Percentiles rank a stretch among this genome's conserved stretches.
Evolutionary conservation across 768 basidiomycete genomes (phyloP).

Genomic region (Peribolospora kevripleyi): DNA sequence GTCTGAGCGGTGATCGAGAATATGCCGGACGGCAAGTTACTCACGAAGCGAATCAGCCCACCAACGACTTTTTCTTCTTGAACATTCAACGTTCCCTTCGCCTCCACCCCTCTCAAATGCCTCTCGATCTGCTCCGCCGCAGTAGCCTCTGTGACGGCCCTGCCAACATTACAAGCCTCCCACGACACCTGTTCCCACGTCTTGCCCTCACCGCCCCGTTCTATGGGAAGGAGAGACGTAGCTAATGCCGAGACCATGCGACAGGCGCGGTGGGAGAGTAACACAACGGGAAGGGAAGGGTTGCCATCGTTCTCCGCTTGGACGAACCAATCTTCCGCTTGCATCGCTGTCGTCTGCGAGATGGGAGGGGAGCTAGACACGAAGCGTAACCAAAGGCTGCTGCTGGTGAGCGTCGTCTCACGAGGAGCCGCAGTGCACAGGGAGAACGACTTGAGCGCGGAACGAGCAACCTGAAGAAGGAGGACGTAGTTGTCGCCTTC

Average conservation of each 20-base stretch:
- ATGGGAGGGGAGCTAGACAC: conserved; percentile 13
- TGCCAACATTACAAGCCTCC: conserved; percentile 33
- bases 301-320: not conserved
- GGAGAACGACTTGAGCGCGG: conserved; percentile 36
- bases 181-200: conserved; percentile 27
- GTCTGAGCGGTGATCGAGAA: not conserved
- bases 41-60: not conserved
- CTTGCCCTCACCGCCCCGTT: conserved; percentile 31
- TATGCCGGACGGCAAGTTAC: not conserved
- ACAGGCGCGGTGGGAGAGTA: not conserved
- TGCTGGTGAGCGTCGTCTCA: too few species aligned
- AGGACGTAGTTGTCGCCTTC: conserved; percentile 63
- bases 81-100: conserved; percentile 8
- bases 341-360: conserved; percentile 17
- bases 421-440: too few species aligned
- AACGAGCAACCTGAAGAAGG: conserved; percentile 46
- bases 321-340: conserved; percentile 1
- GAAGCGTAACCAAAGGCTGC: too few species aligned
- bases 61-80: conserved; percentile 13
- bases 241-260: not conserved
- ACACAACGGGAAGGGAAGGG: not conserved
- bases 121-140: conserved; percentile 31
- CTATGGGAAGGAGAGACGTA: conserved; percentile 28
- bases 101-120: conserved; percentile 23
- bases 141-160: conserved; percentile 44